Percentiles rank a stretch among this genome's conserved stretches.
Evolutionary conservation across 345 rosid genomes (phyloP).

Genomic region (Turritis glabra): DNA sequence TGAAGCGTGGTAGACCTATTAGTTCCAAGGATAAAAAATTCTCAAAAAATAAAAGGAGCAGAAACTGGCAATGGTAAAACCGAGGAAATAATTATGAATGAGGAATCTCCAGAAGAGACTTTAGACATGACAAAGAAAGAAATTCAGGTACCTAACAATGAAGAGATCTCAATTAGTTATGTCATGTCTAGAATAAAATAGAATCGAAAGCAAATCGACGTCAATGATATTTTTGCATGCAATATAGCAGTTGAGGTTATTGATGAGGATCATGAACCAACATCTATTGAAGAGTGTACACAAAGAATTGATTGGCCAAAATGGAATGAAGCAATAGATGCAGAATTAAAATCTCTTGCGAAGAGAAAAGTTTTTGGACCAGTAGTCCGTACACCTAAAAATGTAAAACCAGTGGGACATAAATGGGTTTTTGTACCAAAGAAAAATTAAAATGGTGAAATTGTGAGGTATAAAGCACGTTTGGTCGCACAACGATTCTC

Average conservation of each 20-base stretch:
- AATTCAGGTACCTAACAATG: neutral
- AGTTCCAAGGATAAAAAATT: neutral
- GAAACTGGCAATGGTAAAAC: neutral
- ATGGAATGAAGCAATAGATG: neutral
- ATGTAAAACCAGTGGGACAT: neutral
- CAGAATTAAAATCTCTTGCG: neutral
- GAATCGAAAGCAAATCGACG: neutral
- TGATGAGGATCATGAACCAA: neutral
- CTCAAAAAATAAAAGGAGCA: neutral
- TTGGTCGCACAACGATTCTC: no score
- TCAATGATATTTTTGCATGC: neutral
- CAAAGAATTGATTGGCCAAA: neutral
- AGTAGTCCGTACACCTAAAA: no score
- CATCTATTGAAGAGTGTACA: no score
- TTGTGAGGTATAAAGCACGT: neutral
- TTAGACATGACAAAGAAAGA: neutral
- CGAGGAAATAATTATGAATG: neutral
- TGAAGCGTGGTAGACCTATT: neutral
- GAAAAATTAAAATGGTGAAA: neutral
- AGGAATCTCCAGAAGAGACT: neutral
- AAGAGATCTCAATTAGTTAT: neutral
- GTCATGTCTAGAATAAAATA: neutral
- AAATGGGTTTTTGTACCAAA: neutral
- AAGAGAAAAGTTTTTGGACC: neutral
- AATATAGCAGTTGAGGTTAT: neutral